Base-by-base conservation (phyloP, 768 basidiomycete species). In the Hygrocybe punicea region DNA sequence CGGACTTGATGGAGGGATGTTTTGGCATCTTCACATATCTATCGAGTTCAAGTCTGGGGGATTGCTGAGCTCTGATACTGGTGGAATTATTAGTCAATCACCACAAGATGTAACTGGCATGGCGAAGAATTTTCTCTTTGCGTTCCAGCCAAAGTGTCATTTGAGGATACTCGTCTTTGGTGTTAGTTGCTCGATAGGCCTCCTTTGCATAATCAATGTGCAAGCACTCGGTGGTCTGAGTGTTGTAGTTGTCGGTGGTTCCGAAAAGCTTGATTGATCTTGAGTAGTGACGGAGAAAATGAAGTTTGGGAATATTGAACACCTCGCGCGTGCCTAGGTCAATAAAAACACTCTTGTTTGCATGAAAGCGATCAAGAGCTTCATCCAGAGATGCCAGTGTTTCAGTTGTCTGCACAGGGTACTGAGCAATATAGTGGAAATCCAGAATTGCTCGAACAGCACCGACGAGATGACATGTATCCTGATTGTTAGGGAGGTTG, bases 81-180 rank as follows among this genome's bases (percentile, higher is more conserved):
- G 29, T 29, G 29, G 29, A 6, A 16, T 14, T 25, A 48, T 25
- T 7, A 23, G 13, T 29, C 13, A 23, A 16, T 48, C 24, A 16
- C 67, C 71, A 75, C 3, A 51, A 11, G 6, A 78, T 62, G 44
- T 60, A 76, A 2, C 65, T 50, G 2, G 58, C 24, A 44, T 69
- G 69, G 0, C 58, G 57, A 10, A 59, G 24, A 4, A 78, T 60
- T 7, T 71, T 68, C 50, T 78, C 76, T 21, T 70, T 66, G 3
- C 69, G 60, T 14, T 69, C 61, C 0, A 81, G 64, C 73, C 73
- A 76, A 1, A 47, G 21, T 1, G 71, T 69, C 79, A 80, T 80
- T 55, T 78, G 78, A 10, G 62, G 45, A 48, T 56, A 62, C 39
- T 71, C 66, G 11, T 74, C 65, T 33, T 68, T 63, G 14, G 49